Evolutionary conservation across 495 filamentous ascomycete genomes (phyloP).

Genomic region (Viridothelium virens): DNA sequence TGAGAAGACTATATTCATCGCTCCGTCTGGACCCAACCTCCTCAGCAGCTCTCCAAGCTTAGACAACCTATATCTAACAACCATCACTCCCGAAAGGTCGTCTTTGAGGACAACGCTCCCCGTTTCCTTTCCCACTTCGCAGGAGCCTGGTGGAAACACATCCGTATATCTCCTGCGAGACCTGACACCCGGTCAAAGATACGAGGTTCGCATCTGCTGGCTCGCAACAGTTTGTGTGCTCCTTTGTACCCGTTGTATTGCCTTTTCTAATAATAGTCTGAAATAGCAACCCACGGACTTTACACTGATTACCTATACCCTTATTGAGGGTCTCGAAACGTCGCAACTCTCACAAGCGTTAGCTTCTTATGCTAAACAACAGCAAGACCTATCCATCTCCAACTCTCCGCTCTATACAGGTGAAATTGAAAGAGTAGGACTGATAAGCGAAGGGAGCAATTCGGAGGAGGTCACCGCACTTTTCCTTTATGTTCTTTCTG

Average conservation of each 20-base stretch:
- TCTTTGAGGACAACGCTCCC: constrained; percentile 54
- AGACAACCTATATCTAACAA: constrained; percentile 56
- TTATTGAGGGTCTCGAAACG: constrained; percentile 51
- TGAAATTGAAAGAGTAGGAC: constrained; percentile 21
- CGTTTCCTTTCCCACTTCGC: constrained; percentile 55
- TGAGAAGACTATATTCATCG: constrained; percentile 87
- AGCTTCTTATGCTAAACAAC: constrained; percentile 51
- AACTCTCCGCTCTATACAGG: not conserved
- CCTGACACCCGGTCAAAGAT: constrained; percentile 64
- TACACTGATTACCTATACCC: constrained; percentile 53
- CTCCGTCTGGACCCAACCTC: constrained; percentile 48
- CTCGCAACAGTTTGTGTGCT: constrained; percentile 65
- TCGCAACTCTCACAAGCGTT: constrained; percentile 57
- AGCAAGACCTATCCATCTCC: constrained; percentile 28
- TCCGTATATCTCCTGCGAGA: constrained; percentile 80
- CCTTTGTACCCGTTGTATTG: not conserved
- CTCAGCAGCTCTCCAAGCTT: constrained; percentile 51
- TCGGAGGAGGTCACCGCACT: constrained; percentile 37
- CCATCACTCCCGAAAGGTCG: constrained; percentile 50
- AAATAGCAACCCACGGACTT: constrained; percentile 83
- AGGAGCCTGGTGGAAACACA: constrained; percentile 49
- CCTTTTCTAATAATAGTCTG: constrained; percentile 1
- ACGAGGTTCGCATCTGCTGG: constrained; percentile 94
- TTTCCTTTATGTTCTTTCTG: constrained; percentile 68
- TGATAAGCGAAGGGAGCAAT: constrained; percentile 23